These are phyloP conservation scores for Polytrichum formosum DNA, from an alignment of 225 moss, liverwort and hornwort genomes.

Conservation along the genomic window DNA sequence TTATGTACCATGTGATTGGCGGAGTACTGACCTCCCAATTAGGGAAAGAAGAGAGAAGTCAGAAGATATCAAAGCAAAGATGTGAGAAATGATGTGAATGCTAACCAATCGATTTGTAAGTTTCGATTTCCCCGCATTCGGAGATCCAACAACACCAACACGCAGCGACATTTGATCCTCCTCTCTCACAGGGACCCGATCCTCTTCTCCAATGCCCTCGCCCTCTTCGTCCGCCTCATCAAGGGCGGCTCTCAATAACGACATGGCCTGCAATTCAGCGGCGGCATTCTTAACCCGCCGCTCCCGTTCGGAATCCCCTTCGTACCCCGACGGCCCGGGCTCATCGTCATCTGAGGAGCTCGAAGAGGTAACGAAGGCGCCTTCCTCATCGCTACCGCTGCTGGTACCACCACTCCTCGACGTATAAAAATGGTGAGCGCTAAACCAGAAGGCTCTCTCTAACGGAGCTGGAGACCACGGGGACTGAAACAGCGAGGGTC, in stretches of 20 bases:
- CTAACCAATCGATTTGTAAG: constrained; percentile 85
- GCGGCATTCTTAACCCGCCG: constrained; percentile 33
- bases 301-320: constrained; percentile 30
- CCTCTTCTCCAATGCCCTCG: constrained; percentile 21
- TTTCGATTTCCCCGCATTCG: constrained; percentile 89
- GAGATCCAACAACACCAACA: constrained; percentile 88
- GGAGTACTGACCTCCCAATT: no score
- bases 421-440: background rate
- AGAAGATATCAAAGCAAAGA: background rate
- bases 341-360: constrained; percentile 13
- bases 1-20: no score
- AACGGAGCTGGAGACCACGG: background rate
- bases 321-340: constrained; percentile 38
- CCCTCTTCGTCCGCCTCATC: constrained; percentile 47
- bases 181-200: constrained; percentile 21
- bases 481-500: background rate
- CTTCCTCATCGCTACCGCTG: constrained; percentile 12
- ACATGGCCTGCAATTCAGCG: constrained; percentile 58
- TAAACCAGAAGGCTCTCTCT: background rate
- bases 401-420: background rate
- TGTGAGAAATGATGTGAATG: constrained; percentile 1
- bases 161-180: constrained; percentile 82
- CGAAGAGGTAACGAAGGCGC: constrained; percentile 15
- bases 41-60: background rate
- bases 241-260: constrained; percentile 64